Evolutionary conservation across 2,329 filamentous ascomycete species (phyloP).

Genomic region (Microdochium bolleyi): DNA sequence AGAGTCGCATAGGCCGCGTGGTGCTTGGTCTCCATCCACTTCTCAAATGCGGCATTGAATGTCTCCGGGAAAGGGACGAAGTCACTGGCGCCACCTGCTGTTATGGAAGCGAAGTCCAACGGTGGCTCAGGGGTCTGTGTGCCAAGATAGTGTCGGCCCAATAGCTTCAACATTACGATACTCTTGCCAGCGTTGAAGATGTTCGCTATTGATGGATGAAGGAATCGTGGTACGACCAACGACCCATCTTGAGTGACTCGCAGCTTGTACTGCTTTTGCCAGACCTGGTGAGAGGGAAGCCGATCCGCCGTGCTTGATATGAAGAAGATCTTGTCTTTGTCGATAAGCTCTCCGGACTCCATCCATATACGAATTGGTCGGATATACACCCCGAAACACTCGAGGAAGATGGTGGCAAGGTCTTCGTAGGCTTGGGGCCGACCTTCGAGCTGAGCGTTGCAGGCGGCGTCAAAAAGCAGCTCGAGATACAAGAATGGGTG

Average conservation of each 20-base stretch:
- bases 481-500: conserved; percentile 71
- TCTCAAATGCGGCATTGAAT: conserved; percentile 62
- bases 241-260: conserved; percentile 49
- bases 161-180: conserved; percentile 70
- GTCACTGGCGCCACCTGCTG: conserved; percentile 34
- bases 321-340: conserved; percentile 67
- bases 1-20: conserved; percentile 60
- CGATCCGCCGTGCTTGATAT: conserved; percentile 51
- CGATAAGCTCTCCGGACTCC: conserved; percentile 63
- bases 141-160: conserved; percentile 44
- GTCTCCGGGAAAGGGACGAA: conserved; percentile 67
- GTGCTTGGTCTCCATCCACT: conserved; percentile 72
- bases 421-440: conserved; percentile 53
- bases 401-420: conserved; percentile 64
- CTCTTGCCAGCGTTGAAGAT: conserved; percentile 88
- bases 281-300: conserved; percentile 57
- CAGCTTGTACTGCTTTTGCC: conserved; percentile 68
- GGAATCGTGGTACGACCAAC: conserved; percentile 65
- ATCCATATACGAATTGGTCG: conserved; percentile 79
- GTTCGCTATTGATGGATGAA: conserved; percentile 58
- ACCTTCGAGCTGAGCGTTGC: conserved; percentile 61
- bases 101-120: conserved; percentile 49
- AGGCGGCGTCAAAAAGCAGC: conserved; percentile 63
- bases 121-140: conserved; percentile 28
- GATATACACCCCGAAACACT: conserved; percentile 76